Evolutionary conservation across 2,329 filamentous ascomycete genomes (phyloP), one percentile per base, ranked within the genome.

Genomic region (Fusarium mangiferae): DNA sequence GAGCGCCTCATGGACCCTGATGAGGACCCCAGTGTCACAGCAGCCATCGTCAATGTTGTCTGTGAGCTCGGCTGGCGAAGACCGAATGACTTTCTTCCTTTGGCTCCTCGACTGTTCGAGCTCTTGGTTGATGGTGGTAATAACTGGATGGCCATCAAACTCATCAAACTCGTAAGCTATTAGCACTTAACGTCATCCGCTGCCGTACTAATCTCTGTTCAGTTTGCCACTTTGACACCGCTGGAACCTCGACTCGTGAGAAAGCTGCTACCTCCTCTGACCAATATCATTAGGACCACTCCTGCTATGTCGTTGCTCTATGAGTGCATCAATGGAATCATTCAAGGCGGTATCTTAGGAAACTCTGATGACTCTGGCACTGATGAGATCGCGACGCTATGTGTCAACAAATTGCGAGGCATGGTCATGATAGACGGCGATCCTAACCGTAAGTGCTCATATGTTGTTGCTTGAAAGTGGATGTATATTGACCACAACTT

Each of bases 121-220:
- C 87, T 99, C 24, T 86, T 99, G 33, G 95, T 98, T 18, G 93
- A 97, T 69, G 92, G 95, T 63, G 93, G 93, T 42, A 98, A 99
- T 83, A 99, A 99, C 83, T 99, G 96, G 96, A 98, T 99, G 96
- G 95, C 95, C 67, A 99, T 99, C 81, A 99, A 99, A 82, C 90
- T 99, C 72, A 98, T 99, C 82, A 99, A 99, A 84, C 88, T 99
- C 72, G 94, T 96, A 48, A n/a, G 79, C 60, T n/a, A 24, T 39
- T 30, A 20, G 17, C 13, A 15, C 14, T 12, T 6, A 12, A 30
- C 5, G 9, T 28, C 18, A 14, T 22, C 4, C 33, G 2, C 24
- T 42, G 28, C 18, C 24, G 42, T 26, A 51, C 60, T 67, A n/a
- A 75, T 39, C n/a, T 38, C 36, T 14, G 6, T 24, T 3, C 78